Conservation (phyloP, 345 rosid genomes). For the Rhodamnia argentea region DNA sequence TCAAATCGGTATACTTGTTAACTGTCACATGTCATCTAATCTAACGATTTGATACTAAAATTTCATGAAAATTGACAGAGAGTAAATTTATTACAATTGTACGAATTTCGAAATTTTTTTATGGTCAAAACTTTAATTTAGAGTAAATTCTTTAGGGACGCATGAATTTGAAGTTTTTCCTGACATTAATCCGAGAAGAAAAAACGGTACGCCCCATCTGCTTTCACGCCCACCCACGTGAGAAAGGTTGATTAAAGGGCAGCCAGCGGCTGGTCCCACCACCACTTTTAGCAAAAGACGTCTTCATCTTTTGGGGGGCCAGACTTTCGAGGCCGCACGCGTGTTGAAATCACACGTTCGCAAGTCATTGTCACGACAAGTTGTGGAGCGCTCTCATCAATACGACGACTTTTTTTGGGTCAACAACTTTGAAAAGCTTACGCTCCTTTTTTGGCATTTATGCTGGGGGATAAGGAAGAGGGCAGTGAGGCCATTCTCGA, state of each 20-base stretch:
- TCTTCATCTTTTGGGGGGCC: neutral
- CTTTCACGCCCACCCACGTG: neutral
- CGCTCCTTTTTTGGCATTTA: neutral
- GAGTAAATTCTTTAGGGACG: accelerated
- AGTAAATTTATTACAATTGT: too few relatives aligned
- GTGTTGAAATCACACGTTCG: neutral
- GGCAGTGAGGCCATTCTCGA: neutral
- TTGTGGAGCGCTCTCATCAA: neutral
- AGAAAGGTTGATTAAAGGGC: neutral
- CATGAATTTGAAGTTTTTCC: too few relatives aligned
- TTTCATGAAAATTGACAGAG: too few relatives aligned
- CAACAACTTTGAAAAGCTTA: neutral
- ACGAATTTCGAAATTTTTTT: accelerated
- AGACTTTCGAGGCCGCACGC: neutral
- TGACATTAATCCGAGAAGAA: too few relatives aligned
- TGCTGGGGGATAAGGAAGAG: neutral
- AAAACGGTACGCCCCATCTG: neutral
- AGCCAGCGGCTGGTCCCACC: neutral
- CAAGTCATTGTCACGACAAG: neutral
- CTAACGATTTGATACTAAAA: too few relatives aligned
- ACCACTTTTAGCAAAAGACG: neutral
- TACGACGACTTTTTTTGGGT: neutral
- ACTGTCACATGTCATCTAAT: too few relatives aligned
- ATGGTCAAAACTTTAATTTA: too few relatives aligned
- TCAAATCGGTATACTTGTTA: too few relatives aligned